Conservation (phyloP, 345 rosid genomes). For the Populus deltoides region DNA sequence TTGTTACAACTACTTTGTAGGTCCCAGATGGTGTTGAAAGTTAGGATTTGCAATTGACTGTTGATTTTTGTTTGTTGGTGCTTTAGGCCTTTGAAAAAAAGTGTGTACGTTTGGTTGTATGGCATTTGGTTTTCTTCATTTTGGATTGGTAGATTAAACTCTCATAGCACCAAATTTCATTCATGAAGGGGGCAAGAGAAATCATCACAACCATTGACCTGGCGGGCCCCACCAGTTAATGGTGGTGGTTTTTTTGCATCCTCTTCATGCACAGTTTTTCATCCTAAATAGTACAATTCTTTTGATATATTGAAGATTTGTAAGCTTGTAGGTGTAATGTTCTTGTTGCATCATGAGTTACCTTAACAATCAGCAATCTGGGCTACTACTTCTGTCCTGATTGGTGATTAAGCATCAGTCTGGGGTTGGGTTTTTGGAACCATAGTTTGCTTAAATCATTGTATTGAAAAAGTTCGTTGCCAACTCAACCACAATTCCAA, state of each 20-base stretch:
- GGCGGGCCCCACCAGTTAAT: no score
- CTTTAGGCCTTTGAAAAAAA: neutral
- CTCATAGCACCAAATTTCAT: neutral
- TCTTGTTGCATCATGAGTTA: neutral
- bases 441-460: neutral
- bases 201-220: neutral
- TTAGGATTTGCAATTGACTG: neutral
- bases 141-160: neutral
- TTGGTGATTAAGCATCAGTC: neutral
- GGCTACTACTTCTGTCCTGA: neutral
- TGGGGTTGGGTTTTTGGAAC: neutral
- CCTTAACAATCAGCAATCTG: neutral
- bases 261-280: neutral
- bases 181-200: neutral
- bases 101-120: neutral
- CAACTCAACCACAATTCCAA: neutral
- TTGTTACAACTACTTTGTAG: neutral
- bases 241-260: neutral
- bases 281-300: neutral
- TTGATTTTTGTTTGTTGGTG: neutral
- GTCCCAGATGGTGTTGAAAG: neutral
- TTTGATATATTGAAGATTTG: neutral
- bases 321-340: neutral
- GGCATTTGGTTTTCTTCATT: neutral
- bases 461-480: neutral